A percentile compares a stretch with the other conserved stretches of the same genome.
phyloP scores from a whole-genome alignment of 2,329 filamentous ascomycete genomes.

The Beauveria scarabaeidicola region DNA sequence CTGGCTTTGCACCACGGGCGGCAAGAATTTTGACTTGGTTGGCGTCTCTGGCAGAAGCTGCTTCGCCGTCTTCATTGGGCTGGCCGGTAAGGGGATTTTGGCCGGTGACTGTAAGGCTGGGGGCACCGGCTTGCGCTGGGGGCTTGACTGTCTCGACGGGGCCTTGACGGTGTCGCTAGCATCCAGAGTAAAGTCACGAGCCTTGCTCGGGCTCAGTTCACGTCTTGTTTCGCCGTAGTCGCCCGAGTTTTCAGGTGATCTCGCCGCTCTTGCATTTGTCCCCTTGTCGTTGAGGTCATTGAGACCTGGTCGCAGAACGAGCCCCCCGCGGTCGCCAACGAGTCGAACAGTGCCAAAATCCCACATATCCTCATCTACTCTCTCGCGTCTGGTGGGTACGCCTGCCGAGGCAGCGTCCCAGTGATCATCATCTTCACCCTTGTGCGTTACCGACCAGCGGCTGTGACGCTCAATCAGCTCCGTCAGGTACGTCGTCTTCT shows the following conservation, averaged over 20 bases:
- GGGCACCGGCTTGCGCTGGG: conserved; percentile 47
- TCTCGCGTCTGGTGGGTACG: conserved; percentile 44
- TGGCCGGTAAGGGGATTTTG: conserved; percentile 51
- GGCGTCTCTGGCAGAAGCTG: conserved; percentile 38
- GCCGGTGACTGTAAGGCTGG: conserved; percentile 38
- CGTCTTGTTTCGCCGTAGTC: conserved; percentile 46
- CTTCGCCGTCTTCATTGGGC: conserved; percentile 22
- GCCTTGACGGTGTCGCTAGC: conserved; percentile 49
- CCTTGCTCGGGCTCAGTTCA: conserved; percentile 44
- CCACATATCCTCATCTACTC: conserved; percentile 79
- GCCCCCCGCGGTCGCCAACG: conserved; percentile 55
- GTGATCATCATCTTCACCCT: conserved; percentile 57
- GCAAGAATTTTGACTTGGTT: conserved; percentile 34
- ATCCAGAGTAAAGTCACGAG: conserved; percentile 35
- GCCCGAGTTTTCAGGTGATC: conserved; percentile 38
- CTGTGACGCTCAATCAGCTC: conserved; percentile 89
- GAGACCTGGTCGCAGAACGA: conserved; percentile 47
- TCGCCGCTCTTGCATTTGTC: conserved; percentile 62
- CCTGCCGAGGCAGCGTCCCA: conserved; percentile 48
- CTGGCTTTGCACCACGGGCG: conserved; percentile 37
- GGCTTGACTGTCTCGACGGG: conserved; percentile 50
- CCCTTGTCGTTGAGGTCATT: conserved; percentile 72
- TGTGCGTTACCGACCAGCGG: conserved; percentile 77
- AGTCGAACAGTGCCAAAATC: conserved; percentile 94
- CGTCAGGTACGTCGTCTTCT: conserved; percentile 92